phyloP scores from a whole-genome alignment of 1,284 basidiomycete genomes.

The Trichosporon faecale region DNA sequence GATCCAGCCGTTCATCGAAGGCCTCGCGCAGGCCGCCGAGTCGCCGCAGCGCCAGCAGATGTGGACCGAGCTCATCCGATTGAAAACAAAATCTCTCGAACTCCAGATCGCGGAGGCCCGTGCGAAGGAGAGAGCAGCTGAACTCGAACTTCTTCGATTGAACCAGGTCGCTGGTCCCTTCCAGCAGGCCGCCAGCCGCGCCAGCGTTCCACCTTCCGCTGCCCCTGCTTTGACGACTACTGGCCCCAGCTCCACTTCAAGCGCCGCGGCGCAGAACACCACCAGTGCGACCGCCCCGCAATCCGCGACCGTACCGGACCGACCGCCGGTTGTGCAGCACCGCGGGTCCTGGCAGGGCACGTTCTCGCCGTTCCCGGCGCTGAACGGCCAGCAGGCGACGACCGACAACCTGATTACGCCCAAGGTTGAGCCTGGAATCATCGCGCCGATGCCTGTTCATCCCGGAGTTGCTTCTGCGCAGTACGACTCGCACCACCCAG shows the following conservation, averaged over 20 bases:
- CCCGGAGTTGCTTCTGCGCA: not conserved
- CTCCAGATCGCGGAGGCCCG: slow-evolving; percentile 49
- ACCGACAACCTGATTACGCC: not conserved
- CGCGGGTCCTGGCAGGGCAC: not conserved
- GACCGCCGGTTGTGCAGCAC: slow-evolving; percentile 11
- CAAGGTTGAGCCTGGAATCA: slow-evolving; percentile 2
- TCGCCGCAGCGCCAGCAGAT: slow-evolving; percentile 33
- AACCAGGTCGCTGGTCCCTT: slow-evolving; percentile 19
- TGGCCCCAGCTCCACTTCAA: not conserved
- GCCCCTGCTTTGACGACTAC: not conserved
- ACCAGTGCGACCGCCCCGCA: not conserved
- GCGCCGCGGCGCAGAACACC: not conserved
- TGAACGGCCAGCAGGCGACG: not conserved
- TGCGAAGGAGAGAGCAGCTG: slow-evolving; percentile 44
- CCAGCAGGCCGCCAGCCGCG: not conserved
- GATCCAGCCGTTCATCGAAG: slow-evolving; percentile 24
- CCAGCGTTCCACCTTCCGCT: not conserved
- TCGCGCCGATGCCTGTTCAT: slow-evolving; percentile 1
- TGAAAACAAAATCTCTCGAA: slow-evolving; percentile 45
- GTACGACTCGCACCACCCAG: not conserved
- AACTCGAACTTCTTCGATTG: slow-evolving; percentile 41
- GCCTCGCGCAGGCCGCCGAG: slow-evolving; percentile 24
- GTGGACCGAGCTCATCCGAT: slow-evolving; percentile 45
- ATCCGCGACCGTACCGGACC: not conserved
- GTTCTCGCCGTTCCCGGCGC: not conserved